A percentile compares a stretch with the other conserved stretches of the same genome.
These are phyloP conservation scores for Aspergillus kassunensis DNA, from an alignment of 495 filamentous ascomycete species.

Conservation along the genomic window DNA sequence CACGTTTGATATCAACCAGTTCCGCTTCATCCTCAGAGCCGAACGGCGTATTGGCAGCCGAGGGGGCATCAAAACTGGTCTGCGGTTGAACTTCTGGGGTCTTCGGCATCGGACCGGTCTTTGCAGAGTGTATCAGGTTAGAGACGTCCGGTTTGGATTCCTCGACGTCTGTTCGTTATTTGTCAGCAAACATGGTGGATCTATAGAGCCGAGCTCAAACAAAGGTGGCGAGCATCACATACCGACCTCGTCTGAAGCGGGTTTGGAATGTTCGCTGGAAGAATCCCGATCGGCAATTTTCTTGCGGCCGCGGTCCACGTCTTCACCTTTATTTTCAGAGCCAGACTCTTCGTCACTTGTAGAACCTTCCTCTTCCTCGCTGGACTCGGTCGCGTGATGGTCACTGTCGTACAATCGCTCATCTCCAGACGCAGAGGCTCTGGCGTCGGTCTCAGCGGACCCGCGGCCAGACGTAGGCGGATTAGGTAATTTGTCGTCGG, in stretches of 20 bases:
- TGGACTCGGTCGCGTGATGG: constrained; percentile 45
- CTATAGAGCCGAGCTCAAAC: background rate
- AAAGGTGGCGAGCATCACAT: background rate
- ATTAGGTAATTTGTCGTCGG: constrained; percentile 52
- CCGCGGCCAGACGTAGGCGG: constrained; percentile 28
- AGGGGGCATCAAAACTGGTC: constrained; percentile 73
- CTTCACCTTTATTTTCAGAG: constrained; percentile 29
- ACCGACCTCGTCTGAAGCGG: constrained; percentile 7
- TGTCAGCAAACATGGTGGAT: background rate
- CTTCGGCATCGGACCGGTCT: constrained; percentile 31
- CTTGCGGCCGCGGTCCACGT: constrained; percentile 25
- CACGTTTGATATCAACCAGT: constrained; percentile 74
- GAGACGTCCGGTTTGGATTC: background rate
- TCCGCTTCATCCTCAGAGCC: constrained; percentile 86
- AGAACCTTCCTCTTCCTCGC: constrained; percentile 43
- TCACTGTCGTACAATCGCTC: constrained; percentile 64
- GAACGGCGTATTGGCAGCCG: constrained; percentile 69
- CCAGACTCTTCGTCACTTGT: constrained; percentile 47
- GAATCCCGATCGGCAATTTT: constrained; percentile 22
- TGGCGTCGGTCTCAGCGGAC: constrained; percentile 28
- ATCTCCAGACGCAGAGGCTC: constrained; percentile 29
- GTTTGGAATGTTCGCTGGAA: constrained; percentile 14
- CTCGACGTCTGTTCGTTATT: background rate
- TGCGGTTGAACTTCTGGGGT: constrained; percentile 73
- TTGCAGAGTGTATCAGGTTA: constrained; percentile 17